Evolutionary conservation across 2,329 filamentous ascomycete genomes (phyloP).

Genomic region (Didymella lethalis): DNA sequence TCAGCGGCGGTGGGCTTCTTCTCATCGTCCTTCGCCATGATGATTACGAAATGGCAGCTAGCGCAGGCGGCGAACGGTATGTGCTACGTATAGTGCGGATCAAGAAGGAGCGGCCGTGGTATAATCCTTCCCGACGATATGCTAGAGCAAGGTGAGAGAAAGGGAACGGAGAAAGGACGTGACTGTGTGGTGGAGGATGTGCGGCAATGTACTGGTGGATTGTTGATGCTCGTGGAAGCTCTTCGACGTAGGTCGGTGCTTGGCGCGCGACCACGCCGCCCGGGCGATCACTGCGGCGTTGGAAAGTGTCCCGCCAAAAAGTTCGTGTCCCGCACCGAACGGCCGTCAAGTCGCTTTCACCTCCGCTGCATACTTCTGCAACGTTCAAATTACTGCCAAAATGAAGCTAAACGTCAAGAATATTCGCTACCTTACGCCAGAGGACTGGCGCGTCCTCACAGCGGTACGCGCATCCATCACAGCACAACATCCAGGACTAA

Average conservation of each 20-base stretch:
- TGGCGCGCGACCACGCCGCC: slow-evolving; percentile 15
- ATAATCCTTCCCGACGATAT: slow-evolving; percentile 5
- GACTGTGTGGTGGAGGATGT: slow-evolving; percentile 26
- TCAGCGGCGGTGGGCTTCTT: slow-evolving; percentile 81
- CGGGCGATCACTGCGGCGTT: slow-evolving; percentile 14
- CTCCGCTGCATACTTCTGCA: slow-evolving; percentile 3
- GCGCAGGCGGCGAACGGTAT: slow-evolving; percentile 45
- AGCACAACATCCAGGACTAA: slow-evolving; percentile 46
- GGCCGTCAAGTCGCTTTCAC: slow-evolving; percentile 10
- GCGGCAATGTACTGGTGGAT: slow-evolving; percentile 27
- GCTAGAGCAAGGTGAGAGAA: slow-evolving; percentile 7
- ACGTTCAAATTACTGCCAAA: slow-evolving; percentile 23
- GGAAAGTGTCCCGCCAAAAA: slow-evolving; percentile 25
- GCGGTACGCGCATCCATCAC: slow-evolving; percentile 66
- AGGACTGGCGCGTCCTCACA: slow-evolving; percentile 95
- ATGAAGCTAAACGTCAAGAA: slow-evolving; percentile 98
- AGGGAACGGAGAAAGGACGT: slow-evolving; percentile 11
- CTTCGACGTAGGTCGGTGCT: slow-evolving; percentile 23
- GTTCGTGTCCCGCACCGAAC: slow-evolving; percentile 10
- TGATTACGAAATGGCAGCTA: slow-evolving; percentile 56
- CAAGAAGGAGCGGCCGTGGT: slow-evolving; percentile 25
- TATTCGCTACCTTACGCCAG: slow-evolving; percentile 87
- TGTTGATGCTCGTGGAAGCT: slow-evolving; percentile 42
- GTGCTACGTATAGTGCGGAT: slow-evolving; percentile 13
- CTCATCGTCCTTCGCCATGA: slow-evolving; percentile 91